Percentiles rank a stretch among this genome's conserved stretches.
These are phyloP conservation scores for Saposhnikovia divaricata DNA, from an alignment of 129 eudicot species.

Conservation along the genomic window DNA sequence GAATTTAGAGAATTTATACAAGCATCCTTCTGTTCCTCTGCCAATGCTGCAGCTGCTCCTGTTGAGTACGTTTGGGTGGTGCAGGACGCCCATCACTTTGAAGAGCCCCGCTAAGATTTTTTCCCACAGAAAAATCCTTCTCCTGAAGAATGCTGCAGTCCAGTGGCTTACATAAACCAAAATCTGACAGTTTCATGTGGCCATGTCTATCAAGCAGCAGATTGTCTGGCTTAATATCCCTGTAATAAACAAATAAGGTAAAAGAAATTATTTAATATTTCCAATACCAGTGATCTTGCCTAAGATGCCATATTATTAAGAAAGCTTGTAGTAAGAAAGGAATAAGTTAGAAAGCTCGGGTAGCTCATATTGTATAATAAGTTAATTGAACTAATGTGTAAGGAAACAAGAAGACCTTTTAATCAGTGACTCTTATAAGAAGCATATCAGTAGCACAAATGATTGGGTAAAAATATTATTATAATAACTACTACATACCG, in stretches of 20 bases:
- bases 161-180: slow-evolving; percentile 92
- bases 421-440: neutral
- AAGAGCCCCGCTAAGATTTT: slow-evolving; percentile 81
- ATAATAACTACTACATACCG: slow-evolving; percentile 10
- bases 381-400: neutral
- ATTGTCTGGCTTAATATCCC: slow-evolving; percentile 98
- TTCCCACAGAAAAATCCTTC: slow-evolving; percentile 71
- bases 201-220: slow-evolving; percentile 85
- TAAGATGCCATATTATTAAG: neutral
- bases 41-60: slow-evolving; percentile 97
- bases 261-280: neutral
- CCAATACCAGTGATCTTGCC: neutral
- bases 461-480: slow-evolving; percentile 5
- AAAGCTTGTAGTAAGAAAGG: neutral
- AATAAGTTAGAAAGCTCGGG: neutral
- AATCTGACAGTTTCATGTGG: slow-evolving; percentile 96
- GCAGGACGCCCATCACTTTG: slow-evolving; percentile 94
- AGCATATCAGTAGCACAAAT: neutral
- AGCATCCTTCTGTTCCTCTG: slow-evolving; percentile 99
- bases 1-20: slow-evolving; percentile 38
- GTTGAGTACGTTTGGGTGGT: slow-evolving; percentile 85
- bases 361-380: neutral
- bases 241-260: slow-evolving; percentile 22
- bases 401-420: slow-evolving; percentile 1
- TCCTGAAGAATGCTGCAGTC: slow-evolving; percentile 86